Evolutionary conservation across 2,329 filamentous ascomycete genomes (phyloP), one percentile per base, ranked within the genome.

Genomic region (Neofusicoccum umdonicola): DNA sequence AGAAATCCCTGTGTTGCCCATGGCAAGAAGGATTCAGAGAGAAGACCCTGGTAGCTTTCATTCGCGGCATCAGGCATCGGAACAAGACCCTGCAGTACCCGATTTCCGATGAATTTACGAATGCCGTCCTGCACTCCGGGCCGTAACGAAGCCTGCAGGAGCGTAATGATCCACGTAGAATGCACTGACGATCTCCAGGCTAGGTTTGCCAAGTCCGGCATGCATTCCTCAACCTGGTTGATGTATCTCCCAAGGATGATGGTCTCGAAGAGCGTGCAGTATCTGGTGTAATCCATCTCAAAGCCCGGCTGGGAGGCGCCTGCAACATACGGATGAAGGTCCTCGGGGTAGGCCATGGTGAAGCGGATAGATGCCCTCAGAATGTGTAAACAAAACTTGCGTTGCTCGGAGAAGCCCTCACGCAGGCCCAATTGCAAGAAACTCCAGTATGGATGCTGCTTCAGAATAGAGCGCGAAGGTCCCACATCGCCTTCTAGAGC

Each of bases 231-330:
- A 2, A 82, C 77, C 65, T 83, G 81, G 65, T 83, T 83, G 47
- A 79, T 68, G 66, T 83, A 84, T 27, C 81, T 76, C 44, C 81
- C 79, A 19, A 84, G 74, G 7, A 82, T 76, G 15, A 83, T 78
- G 0, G 77, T 83, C 64, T 83, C 81, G 65, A 81, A 83, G 1
- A 83, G 70, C 4, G 75, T 77, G 47, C 77, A 78, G 63, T 77
- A 83, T 37, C 76, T 76, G 6, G 77, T 74, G 66, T 81, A 83
- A 34, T 79, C 76, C 17, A 66, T 66, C 17, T 71, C 47, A 52
- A 74, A 74, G 22, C 37, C 35, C 13, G 63, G 47, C n/a, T 42
- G 45, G 8, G 56, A 45, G 13, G 54, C 41, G 19, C 52, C 54
- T 27, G 44, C 8, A 17, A 64, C 42, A 31, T 52, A 60, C 3